Percentiles rank a stretch among this genome's conserved stretches.
Evolutionary conservation across 306 rosid genomes (phyloP).

Genomic region (Herpetospermum pedunculosum): DNA sequence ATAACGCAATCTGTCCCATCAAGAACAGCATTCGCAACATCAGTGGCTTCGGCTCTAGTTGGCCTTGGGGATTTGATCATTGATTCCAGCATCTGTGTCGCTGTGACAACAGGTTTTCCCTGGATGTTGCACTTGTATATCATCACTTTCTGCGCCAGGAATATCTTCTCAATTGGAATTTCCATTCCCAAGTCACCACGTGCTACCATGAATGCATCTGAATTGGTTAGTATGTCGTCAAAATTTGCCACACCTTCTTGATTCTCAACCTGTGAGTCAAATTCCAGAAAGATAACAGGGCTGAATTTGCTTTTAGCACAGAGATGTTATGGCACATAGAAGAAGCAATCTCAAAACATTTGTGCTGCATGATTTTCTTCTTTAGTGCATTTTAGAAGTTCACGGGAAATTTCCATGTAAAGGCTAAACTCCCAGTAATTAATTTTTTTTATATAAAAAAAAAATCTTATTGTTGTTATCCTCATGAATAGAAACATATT

Average conservation of each 20-base stretch:
- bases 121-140: slow-evolving; percentile 96
- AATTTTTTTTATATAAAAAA: neutral
- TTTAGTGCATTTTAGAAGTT: neutral
- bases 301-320: neutral
- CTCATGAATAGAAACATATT: neutral
- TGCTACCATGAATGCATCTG: slow-evolving; percentile 99
- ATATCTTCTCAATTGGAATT: slow-evolving; percentile 95
- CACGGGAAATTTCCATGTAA: neutral
- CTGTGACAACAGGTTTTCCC: slow-evolving; percentile 97
- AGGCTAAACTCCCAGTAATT: neutral
- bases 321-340: neutral
- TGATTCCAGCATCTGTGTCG: slow-evolving; percentile 91
- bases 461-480: neutral
- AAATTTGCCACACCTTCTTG: slow-evolving; percentile 99
- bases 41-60: slow-evolving; percentile 72
- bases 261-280: slow-evolving; percentile 70
- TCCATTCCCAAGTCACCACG: slow-evolving; percentile 99
- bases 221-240: slow-evolving; percentile 84
- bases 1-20: slow-evolving; percentile 91
- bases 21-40: slow-evolving; percentile 82
- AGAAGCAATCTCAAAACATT: neutral
- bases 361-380: neutral
- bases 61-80: slow-evolving; percentile 75
- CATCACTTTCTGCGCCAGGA: slow-evolving; percentile 98
- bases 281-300: slow-evolving; percentile 2